These are phyloP conservation scores for Pichia californica DNA, from an alignment of 805 yeast species.

Conservation along the genomic window DNA sequence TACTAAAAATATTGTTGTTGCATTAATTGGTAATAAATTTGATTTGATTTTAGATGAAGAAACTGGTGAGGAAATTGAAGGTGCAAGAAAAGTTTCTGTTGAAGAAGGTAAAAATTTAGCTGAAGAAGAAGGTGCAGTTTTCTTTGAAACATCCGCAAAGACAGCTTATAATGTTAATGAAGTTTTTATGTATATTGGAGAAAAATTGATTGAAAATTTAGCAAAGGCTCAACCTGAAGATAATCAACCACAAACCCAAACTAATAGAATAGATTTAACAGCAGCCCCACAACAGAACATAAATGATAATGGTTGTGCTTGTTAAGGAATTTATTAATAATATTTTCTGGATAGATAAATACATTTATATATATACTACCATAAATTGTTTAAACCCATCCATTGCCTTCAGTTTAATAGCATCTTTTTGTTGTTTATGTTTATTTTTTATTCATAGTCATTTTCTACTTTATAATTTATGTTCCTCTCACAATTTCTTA, in stretches of 20 bases:
- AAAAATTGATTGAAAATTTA: conserved; percentile 57
- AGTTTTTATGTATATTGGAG: conserved; percentile 85
- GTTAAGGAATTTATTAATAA: conserved; percentile 19
- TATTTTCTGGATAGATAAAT: not conserved
- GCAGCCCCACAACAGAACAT: conserved; percentile 23
- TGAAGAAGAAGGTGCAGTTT: conserved; percentile 82
- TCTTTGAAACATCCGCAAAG: conserved; percentile 94
- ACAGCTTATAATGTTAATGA: conserved; percentile 84
- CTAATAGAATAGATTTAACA: conserved; percentile 32
- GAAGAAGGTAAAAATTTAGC: conserved; percentile 88
- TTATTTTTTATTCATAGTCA: too few relatives aligned
- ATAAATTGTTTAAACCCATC: too few relatives aligned
- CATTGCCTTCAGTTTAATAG: too few relatives aligned
- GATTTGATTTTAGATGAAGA: conserved; percentile 59
- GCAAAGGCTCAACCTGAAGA: conserved; percentile 9
- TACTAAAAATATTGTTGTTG: conserved; percentile 83
- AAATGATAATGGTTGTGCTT: conserved; percentile 27
- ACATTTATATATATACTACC: too few relatives aligned
- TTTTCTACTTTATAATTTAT: too few relatives aligned
- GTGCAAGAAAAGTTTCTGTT: conserved; percentile 66
- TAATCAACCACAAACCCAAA: conserved; percentile 1
- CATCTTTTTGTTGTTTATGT: too few relatives aligned
- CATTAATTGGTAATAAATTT: conserved; percentile 87
- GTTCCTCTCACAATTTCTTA: too few relatives aligned
- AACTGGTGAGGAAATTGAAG: conserved; percentile 42